Percentiles rank a stretch among this genome's conserved stretches.
Evolutionary conservation across 2,329 filamentous ascomycete species (phyloP).

Genomic region (Botrytis cinerea): DNA sequence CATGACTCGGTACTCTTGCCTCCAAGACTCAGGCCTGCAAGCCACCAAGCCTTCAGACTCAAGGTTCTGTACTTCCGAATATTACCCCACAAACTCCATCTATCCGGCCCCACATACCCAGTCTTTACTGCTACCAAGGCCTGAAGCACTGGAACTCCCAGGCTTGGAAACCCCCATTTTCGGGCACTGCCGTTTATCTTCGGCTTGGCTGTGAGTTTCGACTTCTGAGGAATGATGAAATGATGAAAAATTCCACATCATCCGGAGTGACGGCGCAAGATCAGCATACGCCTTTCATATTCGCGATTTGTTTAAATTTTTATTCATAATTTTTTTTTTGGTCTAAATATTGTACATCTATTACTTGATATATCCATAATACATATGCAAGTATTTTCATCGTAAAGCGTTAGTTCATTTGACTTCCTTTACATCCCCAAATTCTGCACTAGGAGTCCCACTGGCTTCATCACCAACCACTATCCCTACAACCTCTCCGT

Average conservation of each 20-base stretch:
- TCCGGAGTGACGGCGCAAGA: not conserved
- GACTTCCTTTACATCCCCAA: not conserved
- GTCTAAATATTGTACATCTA: not conserved
- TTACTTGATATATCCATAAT: not conserved
- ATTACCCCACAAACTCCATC: not conserved
- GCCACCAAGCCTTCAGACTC: not conserved
- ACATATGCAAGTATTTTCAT: not conserved
- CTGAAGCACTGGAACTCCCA: not conserved
- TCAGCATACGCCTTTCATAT: not conserved
- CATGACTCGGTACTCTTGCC: not conserved
- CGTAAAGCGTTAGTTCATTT: not conserved
- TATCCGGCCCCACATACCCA: not conserved
- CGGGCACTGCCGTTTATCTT: not conserved
- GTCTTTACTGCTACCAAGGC: not conserved
- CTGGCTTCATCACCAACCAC: conserved; percentile 9
- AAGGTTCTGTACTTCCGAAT: not conserved
- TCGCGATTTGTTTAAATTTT: not conserved
- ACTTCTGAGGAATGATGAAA: not conserved
- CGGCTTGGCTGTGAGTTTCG: not conserved
- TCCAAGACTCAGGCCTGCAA: not conserved
- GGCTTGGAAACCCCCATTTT: not conserved
- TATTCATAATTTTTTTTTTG: not conserved
- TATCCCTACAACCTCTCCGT: conserved; percentile 35
- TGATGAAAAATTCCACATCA: not conserved
- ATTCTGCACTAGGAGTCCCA: conserved; percentile 3